These are phyloP conservation scores for Trametes meyenii DNA, from an alignment of 768 basidiomycete genomes.

Conservation along the genomic window DNA sequence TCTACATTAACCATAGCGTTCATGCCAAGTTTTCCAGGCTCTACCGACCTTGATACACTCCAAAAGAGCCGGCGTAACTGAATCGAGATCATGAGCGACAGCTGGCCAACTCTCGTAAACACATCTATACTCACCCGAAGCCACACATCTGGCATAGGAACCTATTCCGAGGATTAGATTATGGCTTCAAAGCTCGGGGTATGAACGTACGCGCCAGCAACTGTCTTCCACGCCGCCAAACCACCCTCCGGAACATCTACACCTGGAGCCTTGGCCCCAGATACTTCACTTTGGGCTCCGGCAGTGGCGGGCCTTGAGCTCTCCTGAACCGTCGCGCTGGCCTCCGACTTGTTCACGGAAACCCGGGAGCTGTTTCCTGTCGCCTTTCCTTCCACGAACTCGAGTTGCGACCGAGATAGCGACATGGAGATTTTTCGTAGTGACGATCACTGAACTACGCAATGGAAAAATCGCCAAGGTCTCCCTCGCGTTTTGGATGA, in stretches of 20 bases:
- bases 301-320: background rate
- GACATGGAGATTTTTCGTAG: too few relatives aligned
- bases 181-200: background rate
- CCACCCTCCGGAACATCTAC: constrained; percentile 30
- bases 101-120: too few relatives aligned
- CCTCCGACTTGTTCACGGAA: constrained; percentile 9
- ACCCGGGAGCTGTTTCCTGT: background rate
- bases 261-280: background rate
- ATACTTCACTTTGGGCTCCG: background rate
- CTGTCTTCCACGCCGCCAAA: constrained; percentile 24
- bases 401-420: constrained; percentile 1
- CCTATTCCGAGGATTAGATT: constrained; percentile 9
- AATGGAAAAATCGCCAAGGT: too few relatives aligned
- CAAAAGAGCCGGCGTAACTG: constrained; percentile 36
- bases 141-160: constrained; percentile 30
- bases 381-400: background rate
- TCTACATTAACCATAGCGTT: background rate
- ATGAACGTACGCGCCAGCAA: constrained; percentile 25
- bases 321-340: background rate
- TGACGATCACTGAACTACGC: too few relatives aligned
- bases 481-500: too few relatives aligned
- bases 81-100: background rate
- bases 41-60: constrained; percentile 39
- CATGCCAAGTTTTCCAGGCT: too few relatives aligned
- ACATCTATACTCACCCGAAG: constrained; percentile 18